These are phyloP conservation scores for Colletotrichum orchidophilum DNA, from an alignment of 2,329 filamentous ascomycete species.

Conservation along the genomic window DNA sequence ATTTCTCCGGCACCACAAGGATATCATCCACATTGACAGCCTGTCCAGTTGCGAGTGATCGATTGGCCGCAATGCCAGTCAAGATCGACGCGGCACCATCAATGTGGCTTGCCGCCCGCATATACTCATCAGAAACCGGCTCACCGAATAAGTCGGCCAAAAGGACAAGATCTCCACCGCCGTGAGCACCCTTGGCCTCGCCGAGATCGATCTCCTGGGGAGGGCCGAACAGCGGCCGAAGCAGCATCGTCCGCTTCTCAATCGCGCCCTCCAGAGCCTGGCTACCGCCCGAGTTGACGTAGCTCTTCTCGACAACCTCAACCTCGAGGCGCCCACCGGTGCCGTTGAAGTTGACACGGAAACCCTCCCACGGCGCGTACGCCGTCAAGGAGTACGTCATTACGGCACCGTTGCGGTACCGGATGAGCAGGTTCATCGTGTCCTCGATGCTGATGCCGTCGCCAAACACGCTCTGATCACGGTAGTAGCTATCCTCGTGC, in stretches of 20 bases:
- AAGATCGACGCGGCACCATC: slow-evolving; percentile 68
- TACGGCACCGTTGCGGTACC: slow-evolving; percentile 64
- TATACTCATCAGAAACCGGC: slow-evolving; percentile 59
- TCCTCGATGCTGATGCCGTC: slow-evolving; percentile 73
- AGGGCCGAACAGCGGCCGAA: slow-evolving; percentile 65
- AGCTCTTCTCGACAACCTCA: slow-evolving; percentile 70
- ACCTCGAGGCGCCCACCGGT: slow-evolving; percentile 67
- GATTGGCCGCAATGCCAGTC: slow-evolving; percentile 68
- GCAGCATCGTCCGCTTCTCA: slow-evolving; percentile 57
- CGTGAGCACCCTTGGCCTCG: slow-evolving; percentile 64
- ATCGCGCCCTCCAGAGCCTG: slow-evolving; percentile 63
- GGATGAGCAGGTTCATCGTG: slow-evolving; percentile 68
- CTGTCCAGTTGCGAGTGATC: slow-evolving; percentile 65
- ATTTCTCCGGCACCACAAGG: slow-evolving; percentile 43
- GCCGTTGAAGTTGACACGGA: slow-evolving; percentile 66
- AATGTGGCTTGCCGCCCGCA: slow-evolving; percentile 65
- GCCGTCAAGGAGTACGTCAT: slow-evolving; percentile 69
- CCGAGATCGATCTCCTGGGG: slow-evolving; percentile 63
- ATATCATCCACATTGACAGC: slow-evolving; percentile 65
- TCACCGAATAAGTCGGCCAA: slow-evolving; percentile 67
- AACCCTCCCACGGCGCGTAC: slow-evolving; percentile 71
- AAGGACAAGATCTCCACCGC: slow-evolving; percentile 67
- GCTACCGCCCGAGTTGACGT: slow-evolving; percentile 68
- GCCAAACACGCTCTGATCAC: slow-evolving; percentile 70
- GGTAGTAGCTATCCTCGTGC: slow-evolving; percentile 69